Evolutionary conservation across 108 stramenopile species (phyloP).

Genomic region (Conticribra guillardii): DNA sequence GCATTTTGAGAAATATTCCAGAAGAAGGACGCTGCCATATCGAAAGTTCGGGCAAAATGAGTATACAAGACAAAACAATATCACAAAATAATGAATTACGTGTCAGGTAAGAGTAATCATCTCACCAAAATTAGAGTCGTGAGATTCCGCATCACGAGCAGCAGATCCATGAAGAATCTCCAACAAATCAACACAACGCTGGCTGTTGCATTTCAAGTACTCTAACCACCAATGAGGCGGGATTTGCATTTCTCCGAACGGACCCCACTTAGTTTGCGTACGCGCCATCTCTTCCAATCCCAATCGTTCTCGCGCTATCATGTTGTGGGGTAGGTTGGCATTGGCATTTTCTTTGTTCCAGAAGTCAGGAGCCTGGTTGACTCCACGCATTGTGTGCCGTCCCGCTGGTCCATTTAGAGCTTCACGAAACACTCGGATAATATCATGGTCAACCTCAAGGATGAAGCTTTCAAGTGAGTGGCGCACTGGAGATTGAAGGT

Average conservation of each 20-base stretch:
- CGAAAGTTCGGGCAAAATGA: too few relatives aligned
- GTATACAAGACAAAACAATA: too few relatives aligned
- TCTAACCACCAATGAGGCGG: slow-evolving; percentile 79
- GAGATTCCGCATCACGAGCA: slow-evolving; percentile 66
- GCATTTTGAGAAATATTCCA: slow-evolving; percentile 83
- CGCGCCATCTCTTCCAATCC: slow-evolving; percentile 61
- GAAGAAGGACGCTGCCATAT: slow-evolving; percentile 62
- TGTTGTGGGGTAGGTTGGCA: slow-evolving; percentile 58
- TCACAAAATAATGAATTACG: too few relatives aligned
- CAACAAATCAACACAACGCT: slow-evolving; percentile 57
- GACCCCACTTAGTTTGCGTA: slow-evolving; percentile 54
- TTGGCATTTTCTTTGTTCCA: slow-evolving; percentile 52
- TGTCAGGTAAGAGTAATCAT: too few relatives aligned
- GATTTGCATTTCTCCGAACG: slow-evolving; percentile 55
- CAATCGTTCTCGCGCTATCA: slow-evolving; percentile 35
- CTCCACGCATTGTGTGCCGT: slow-evolving; percentile 44
- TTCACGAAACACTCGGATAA: slow-evolving; percentile 75
- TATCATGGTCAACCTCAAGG: slow-evolving; percentile 69
- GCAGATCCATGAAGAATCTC: slow-evolving; percentile 62
- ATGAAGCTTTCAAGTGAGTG: slow-evolving; percentile 80
- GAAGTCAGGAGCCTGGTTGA: slow-evolving; percentile 66
- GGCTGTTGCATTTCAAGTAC: slow-evolving; percentile 50
- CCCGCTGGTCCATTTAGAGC: slow-evolving; percentile 69
- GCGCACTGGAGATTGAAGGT: slow-evolving; percentile 64
- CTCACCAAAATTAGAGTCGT: slow-evolving; percentile 60